Percentiles rank a stretch among this genome's conserved stretches.
These are phyloP conservation scores for Trichocomaceae sp. DNA, from an alignment of 2,329 filamentous ascomycete species.

Conservation along the genomic window DNA sequence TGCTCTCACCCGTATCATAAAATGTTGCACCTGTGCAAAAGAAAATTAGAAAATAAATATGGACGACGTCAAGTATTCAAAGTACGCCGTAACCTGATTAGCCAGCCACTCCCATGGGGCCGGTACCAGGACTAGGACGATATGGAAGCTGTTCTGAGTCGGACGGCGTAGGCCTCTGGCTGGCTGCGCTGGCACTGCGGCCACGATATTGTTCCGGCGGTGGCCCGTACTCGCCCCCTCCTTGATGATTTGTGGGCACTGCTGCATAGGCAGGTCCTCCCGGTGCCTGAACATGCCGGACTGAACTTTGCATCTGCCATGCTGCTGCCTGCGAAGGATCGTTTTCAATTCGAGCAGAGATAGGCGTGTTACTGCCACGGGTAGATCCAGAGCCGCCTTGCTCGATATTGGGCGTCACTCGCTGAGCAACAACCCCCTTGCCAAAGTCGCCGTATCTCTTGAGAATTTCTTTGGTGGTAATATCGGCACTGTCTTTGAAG, in stretches of 20 bases:
- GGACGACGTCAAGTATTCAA: not conserved
- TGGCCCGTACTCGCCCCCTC: constrained; percentile 5
- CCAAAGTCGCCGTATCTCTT: constrained; percentile 83
- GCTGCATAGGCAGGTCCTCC: constrained; percentile 28
- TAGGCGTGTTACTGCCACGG: constrained; percentile 36
- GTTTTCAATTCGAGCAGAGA: constrained; percentile 68
- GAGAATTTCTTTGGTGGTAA: constrained; percentile 95
- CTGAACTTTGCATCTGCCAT: constrained; percentile 77
- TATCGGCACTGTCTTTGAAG: constrained; percentile 74
- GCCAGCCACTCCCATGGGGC: constrained; percentile 36
- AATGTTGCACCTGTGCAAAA: constrained; percentile 11
- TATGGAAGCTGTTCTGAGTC: constrained; percentile 31
- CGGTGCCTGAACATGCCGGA: constrained; percentile 61
- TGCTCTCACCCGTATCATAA: constrained; percentile 7
- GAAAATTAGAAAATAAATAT: constrained; percentile 3
- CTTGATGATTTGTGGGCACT: constrained; percentile 23
- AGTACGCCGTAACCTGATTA: constrained; percentile 15
- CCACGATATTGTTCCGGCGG: constrained; percentile 21
- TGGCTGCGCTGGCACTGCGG: constrained; percentile 31
- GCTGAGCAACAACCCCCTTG: constrained; percentile 56
- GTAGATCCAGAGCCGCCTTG: constrained; percentile 37
- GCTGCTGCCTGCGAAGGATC: constrained; percentile 65
- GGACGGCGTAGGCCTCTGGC: constrained; percentile 21
- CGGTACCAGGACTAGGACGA: constrained; percentile 30
- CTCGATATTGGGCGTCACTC: constrained; percentile 45